Base-by-base conservation (phyloP, 2,329 filamentous ascomycete species). In the Pseudogymnoascus sp. region DNA sequence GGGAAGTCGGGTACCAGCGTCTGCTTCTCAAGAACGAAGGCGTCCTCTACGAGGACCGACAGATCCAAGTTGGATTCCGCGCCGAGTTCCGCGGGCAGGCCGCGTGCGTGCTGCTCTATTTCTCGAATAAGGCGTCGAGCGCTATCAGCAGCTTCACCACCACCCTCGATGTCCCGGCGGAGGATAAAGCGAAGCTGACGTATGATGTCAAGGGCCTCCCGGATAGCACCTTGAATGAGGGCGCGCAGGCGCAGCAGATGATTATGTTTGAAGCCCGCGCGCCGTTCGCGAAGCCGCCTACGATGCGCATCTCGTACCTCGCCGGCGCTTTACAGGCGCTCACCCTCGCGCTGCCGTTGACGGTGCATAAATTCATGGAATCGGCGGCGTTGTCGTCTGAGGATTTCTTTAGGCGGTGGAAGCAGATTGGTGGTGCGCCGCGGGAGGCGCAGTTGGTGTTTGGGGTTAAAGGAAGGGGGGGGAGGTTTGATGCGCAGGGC, bases 331-430 rank as follows among this genome's bases (percentile, higher is more conserved):
- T 99, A 62, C 94, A 99, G 75, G 93, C 91, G 1, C 80, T 97
- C 39, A 99, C 94, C 0, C 79, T 99, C 41, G 93, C 95, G 74
- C 81, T 99, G 4, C 94, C 94, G 0, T 84, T 99, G 3, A 80
- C 90, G 0, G 84, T 93, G 61, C 93, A 97, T 76, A 96, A 97
- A 74, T 99, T 96, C 72, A 97, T 97, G 92, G 92, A 97, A 66
- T 85, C 90, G 0, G 92, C 94, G 0, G 88, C 94, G 62, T 80
- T 99, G 39, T 84, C 84, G 5, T 86, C 88, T 0, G 94, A 99
- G 60, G 94, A 99, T 72, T 99, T 97, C 77, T 99, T 99, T 84
- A 97, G 95, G 80, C 83, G 95, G 60, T 99, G 94, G 94, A 95
- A 96, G 80, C 94, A 99, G 77, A 97, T 99, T 69, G 94, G 94